These are phyloP conservation scores for Ramichloridium luteum DNA, from an alignment of 2,329 filamentous ascomycete genomes.

Conservation along the genomic window DNA sequence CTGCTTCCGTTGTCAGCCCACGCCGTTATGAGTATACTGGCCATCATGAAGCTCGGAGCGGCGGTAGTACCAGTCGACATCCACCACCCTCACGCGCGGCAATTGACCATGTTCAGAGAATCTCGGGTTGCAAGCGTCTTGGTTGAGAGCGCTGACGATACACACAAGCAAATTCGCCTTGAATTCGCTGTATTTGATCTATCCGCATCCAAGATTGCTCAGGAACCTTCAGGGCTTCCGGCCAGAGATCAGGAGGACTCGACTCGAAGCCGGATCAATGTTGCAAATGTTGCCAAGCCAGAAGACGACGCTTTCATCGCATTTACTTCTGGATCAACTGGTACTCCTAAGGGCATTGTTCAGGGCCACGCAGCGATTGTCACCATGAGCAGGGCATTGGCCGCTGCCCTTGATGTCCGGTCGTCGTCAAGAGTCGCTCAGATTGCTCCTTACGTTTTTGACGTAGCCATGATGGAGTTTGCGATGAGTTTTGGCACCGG, in stretches of 20 bases:
- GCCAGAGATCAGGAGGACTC: not conserved
- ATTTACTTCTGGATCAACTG: slow-evolving; percentile 7
- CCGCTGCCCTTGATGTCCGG: not conserved
- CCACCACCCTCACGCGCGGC: slow-evolving; percentile 1
- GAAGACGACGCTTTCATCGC: slow-evolving; percentile 3
- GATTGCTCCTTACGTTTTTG: slow-evolving; percentile 3
- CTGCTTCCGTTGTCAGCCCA: slow-evolving; percentile 1
- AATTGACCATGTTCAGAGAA: slow-evolving; percentile 2
- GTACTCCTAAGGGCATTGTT: slow-evolving; percentile 6
- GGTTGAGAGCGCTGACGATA: slow-evolving; percentile 6
- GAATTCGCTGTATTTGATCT: not conserved
- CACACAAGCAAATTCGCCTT: not conserved
- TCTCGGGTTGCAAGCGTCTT: not conserved
- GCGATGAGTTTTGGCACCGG: slow-evolving; percentile 2
- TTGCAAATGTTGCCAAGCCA: not conserved
- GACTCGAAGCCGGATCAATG: too few species aligned
- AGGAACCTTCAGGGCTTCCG: not conserved
- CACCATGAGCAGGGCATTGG: slow-evolving; percentile 1
- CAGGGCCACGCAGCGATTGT: slow-evolving; percentile 3
- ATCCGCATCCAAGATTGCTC: not conserved
- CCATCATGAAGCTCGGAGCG: slow-evolving; percentile 2
- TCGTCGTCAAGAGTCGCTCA: slow-evolving; percentile 3
- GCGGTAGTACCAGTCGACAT: slow-evolving; percentile 2
- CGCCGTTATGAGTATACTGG: slow-evolving; percentile 2
- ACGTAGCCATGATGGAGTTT: slow-evolving; percentile 5